Percentiles rank a stretch among this genome's conserved stretches.
Evolutionary conservation across 257 asterid genomes (phyloP).

Genomic region (Capsicum chinense): DNA sequence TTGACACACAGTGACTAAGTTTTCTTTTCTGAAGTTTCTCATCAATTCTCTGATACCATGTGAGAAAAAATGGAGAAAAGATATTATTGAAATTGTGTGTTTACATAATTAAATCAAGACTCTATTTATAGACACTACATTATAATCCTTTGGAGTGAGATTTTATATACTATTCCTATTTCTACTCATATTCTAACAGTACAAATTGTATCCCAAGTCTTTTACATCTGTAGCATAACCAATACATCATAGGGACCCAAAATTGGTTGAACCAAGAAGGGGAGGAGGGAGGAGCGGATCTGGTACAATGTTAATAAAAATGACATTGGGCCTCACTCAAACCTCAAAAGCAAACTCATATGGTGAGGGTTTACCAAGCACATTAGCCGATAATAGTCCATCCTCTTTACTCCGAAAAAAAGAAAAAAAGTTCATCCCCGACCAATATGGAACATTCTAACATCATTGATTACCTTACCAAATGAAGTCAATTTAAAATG

Average conservation of each 20-base stretch:
- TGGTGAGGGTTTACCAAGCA: background rate
- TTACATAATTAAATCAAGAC: no score
- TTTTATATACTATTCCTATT: no score
- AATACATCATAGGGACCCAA: background rate
- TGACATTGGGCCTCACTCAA: background rate
- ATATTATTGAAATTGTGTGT: no score
- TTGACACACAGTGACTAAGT: no score
- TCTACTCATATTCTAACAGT: no score
- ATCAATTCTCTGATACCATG: no score
- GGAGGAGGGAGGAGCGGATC: background rate
- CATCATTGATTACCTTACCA: background rate
- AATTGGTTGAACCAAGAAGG: background rate
- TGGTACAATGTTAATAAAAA: background rate
- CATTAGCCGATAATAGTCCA: background rate
- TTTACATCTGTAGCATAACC: background rate
- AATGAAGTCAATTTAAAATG: background rate
- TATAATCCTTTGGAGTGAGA: no score
- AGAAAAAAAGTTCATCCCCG: background rate
- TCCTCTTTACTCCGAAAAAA: no score
- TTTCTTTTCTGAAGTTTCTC: no score
- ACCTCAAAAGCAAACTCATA: background rate
- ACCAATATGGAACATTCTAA: background rate
- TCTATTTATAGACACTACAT: no score
- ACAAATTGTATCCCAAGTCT: background rate
- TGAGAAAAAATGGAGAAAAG: no score